phyloP scores from a whole-genome alignment of 2,329 filamentous ascomycete genomes.

The Aspergillus piperis region DNA sequence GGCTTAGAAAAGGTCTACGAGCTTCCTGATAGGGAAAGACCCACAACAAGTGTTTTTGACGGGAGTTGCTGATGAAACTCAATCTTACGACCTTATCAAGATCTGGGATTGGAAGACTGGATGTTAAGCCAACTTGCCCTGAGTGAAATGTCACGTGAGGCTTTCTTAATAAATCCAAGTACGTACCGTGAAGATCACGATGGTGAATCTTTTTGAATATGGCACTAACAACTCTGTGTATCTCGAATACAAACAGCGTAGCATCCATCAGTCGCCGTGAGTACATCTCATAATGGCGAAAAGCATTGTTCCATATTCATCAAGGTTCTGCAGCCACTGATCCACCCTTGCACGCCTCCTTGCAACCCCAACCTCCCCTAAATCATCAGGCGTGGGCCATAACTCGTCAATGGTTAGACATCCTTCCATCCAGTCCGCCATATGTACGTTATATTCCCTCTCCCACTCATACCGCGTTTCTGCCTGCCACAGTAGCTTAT shows the following conservation, averaged over 20 bases:
- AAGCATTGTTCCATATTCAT: constrained; percentile 57
- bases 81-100: too few species aligned
- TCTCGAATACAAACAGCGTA: fast-evolving
- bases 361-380: constrained; percentile 30
- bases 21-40: too few species aligned
- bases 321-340: constrained; percentile 53
- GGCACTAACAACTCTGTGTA: too few species aligned
- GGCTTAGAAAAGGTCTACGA: too few species aligned
- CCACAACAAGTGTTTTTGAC: too few species aligned
- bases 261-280: constrained; percentile 32
- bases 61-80: too few species aligned
- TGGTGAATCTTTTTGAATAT: too few species aligned
- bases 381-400: constrained; percentile 46
- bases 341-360: constrained; percentile 46
- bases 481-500: constrained; percentile 48
- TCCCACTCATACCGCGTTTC: constrained; percentile 45
- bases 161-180: too few species aligned
- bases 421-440: constrained; percentile 46
- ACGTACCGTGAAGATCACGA: too few species aligned
- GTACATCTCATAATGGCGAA: constrained; percentile 53
- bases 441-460: constrained; percentile 42
- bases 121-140: too few species aligned
- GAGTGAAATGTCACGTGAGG: too few species aligned
- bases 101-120: too few species aligned
- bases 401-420: constrained; percentile 53